A percentile compares a stretch with the other conserved stretches of the same genome.
Conservation (phyloP, 108 stramenopile species). For the Aurantiochytrium sp. region DNA sequence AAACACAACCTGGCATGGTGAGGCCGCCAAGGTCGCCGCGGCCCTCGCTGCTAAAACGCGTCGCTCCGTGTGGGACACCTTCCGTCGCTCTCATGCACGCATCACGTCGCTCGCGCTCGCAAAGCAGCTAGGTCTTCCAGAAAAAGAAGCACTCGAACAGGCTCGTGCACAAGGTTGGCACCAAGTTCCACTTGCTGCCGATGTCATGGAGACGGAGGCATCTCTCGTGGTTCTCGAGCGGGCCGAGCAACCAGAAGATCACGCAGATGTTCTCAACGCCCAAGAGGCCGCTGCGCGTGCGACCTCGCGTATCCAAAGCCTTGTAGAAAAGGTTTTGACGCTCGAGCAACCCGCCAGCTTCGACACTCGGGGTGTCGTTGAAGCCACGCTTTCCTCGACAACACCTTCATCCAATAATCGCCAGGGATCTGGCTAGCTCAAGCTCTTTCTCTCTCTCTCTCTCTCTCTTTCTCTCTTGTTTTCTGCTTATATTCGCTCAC, state of each 20-base stretch:
- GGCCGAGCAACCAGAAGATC: not conserved
- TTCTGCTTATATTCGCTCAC: no score
- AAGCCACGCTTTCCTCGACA: not conserved
- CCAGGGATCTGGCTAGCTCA: not conserved
- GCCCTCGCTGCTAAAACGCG: not conserved
- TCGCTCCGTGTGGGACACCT: not conserved
- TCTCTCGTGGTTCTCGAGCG: not conserved
- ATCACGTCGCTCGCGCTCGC: not conserved
- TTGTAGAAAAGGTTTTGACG: not conserved
- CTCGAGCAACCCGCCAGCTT: not conserved
- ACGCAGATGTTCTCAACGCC: not conserved
- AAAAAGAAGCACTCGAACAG: not conserved
- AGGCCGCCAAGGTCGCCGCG: not conserved
- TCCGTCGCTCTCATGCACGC: not conserved
- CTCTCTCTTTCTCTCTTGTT: no score
- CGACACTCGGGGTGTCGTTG: not conserved
- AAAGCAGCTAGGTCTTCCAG: not conserved
- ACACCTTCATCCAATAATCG: not conserved
- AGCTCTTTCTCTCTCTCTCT: no score
- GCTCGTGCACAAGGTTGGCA: not conserved
- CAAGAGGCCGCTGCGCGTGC: not conserved
- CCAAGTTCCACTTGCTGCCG: not conserved
- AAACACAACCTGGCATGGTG: no score
- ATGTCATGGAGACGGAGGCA: not conserved
- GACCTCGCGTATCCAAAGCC: not conserved